Percentiles rank a stretch among this genome's conserved stretches.
Conservation (phyloP, 768 basidiomycete species). For the Trametes cubensis region DNA sequence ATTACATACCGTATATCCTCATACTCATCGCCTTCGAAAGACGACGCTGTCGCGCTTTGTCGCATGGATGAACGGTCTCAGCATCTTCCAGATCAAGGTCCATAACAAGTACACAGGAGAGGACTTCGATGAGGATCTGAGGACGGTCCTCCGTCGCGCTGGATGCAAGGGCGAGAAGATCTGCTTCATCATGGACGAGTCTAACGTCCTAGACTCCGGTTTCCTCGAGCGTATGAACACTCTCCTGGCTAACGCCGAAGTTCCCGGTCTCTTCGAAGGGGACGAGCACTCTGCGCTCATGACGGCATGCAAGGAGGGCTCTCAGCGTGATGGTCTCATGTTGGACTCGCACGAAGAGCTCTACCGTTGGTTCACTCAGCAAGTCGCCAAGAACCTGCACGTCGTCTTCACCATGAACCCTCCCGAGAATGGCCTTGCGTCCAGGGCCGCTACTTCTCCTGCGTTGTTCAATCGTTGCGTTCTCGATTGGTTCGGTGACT, state of each 20-base stretch:
- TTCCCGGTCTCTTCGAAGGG: constrained; percentile 99
- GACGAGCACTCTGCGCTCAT: constrained; percentile 97
- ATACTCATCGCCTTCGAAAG: constrained; percentile 44
- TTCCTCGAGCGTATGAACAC: constrained; percentile 99
- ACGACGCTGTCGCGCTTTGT: constrained; percentile 98
- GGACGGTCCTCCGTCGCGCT: constrained; percentile 90
- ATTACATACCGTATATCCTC: constrained; percentile 6
- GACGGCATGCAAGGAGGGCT: constrained; percentile 99
- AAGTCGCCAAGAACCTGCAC: constrained; percentile 96
- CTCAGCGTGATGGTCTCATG: constrained; percentile 98
- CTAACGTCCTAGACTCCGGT: constrained; percentile 97
- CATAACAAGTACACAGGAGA: constrained; percentile 99
- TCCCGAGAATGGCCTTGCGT: constrained; percentile 92
- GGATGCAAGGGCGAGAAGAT: constrained; percentile 99
- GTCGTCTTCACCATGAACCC: constrained; percentile 99
- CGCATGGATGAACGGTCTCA: constrained; percentile 99
- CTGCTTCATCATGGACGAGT: constrained; percentile 99
- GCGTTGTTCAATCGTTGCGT: constrained; percentile 99
- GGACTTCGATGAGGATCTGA: constrained; percentile 97
- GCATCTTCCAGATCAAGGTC: constrained; percentile 99
- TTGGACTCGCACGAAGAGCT: constrained; percentile 97
- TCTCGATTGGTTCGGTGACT: constrained; percentile 99
- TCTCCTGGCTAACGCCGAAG: constrained; percentile 97
- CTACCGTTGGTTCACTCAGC: constrained; percentile 98
- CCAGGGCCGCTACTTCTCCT: constrained; percentile 94